Conservation (phyloP, 169 alveolate species). For the Plasmodium ovale region DNA sequence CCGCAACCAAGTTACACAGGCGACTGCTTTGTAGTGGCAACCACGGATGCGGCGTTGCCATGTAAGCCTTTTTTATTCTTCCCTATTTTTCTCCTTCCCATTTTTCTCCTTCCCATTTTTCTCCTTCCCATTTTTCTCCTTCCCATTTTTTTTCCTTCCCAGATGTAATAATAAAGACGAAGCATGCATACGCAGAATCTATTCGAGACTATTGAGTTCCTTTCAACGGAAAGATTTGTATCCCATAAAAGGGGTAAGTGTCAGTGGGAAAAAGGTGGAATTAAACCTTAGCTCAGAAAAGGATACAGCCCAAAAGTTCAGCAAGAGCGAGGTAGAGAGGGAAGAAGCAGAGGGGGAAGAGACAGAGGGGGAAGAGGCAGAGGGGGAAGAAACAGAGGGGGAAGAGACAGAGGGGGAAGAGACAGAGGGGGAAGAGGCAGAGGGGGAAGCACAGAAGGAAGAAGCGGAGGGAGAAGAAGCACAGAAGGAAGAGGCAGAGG, state of each 20-base stretch:
- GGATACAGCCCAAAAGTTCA: background rate
- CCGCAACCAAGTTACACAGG: too few species aligned
- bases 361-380: background rate
- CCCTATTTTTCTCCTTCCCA: background rate
- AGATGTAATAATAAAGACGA: background rate
- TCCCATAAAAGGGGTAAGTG: background rate
- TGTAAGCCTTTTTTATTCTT: background rate
- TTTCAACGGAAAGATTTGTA: background rate
- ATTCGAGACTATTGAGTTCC: background rate
- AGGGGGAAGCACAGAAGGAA: background rate
- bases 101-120: background rate
- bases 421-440: background rate
- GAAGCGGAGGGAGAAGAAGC: conserved; percentile 1
- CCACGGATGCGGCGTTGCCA: background rate
- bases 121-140: background rate
- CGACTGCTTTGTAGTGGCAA: too few species aligned
- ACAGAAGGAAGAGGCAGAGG: background rate
- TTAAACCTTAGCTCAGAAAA: background rate
- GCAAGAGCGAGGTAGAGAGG: background rate
- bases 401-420: background rate
- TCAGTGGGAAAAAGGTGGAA: background rate
- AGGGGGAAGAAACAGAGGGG: background rate
- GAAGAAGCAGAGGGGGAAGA: background rate
- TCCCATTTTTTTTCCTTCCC: background rate
- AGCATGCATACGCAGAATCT: background rate